Conservation (phyloP, 345 rosid species). For the Firmiana major region DNA sequence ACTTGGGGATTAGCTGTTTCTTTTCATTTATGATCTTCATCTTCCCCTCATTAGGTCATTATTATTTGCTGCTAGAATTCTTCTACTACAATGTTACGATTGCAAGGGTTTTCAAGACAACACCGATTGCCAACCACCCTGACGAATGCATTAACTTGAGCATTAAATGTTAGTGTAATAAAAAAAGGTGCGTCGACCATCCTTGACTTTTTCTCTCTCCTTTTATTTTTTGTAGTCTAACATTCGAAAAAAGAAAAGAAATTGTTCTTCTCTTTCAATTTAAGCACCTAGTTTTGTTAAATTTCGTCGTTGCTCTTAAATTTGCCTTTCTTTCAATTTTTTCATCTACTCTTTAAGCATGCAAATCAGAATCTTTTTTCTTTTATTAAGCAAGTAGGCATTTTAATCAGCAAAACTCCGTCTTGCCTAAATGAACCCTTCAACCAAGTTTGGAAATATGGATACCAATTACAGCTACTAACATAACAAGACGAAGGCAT, state of each 20-base stretch:
- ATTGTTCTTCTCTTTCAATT: neutral
- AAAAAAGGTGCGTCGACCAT: neutral
- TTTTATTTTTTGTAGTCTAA: neutral
- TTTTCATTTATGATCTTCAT: neutral
- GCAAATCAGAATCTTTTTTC: neutral
- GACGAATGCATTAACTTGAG: conserved; percentile 2
- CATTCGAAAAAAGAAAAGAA: neutral
- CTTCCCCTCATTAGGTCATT: neutral
- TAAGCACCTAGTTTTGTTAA: neutral
- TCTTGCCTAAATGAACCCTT: neutral
- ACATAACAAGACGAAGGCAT: neutral
- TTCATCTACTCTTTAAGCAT: neutral
- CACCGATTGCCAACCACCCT: neutral
- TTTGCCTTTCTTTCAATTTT: neutral
- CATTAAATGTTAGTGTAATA: neutral
- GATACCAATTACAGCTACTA: neutral
- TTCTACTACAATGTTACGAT: neutral
- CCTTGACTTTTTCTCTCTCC: neutral
- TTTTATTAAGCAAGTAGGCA: neutral
- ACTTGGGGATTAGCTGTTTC: neutral
- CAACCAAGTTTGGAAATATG: neutral
- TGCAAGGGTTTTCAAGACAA: neutral
- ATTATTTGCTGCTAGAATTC: neutral
- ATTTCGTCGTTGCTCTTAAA: neutral
- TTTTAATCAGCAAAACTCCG: neutral